Percentiles rank a stretch among this genome's conserved stretches.
Conservation (phyloP, 2,329 filamentous ascomycete species). For the Aspergillus sp. region DNA sequence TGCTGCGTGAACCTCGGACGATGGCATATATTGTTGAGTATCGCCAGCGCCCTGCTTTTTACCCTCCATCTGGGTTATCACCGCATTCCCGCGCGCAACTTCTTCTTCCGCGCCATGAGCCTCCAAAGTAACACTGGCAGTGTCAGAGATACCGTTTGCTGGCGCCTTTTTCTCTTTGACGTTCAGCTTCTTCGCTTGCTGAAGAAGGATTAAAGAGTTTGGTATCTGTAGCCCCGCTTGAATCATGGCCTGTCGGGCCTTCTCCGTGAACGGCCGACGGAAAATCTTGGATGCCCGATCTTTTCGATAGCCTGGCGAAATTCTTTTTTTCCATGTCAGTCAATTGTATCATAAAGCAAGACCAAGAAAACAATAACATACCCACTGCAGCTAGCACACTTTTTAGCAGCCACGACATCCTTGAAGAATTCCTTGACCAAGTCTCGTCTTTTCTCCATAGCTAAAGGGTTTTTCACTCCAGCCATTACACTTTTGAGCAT, state of each 20-base stretch:
- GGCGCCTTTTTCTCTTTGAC: conserved; percentile 32
- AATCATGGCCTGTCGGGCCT: conserved; percentile 76
- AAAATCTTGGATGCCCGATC: conserved; percentile 94
- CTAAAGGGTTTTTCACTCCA: conserved; percentile 76
- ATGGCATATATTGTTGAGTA: conserved; percentile 73
- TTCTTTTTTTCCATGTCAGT: conserved; percentile 47
- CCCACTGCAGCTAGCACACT: conserved; percentile 66
- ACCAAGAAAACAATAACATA: conserved; percentile 27
- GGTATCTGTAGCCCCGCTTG: conserved; percentile 65
- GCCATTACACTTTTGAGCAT: conserved; percentile 42
- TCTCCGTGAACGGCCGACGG: conserved; percentile 71
- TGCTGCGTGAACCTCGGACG: conserved; percentile 78
- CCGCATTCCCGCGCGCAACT: conserved; percentile 53
- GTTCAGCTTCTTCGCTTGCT: conserved; percentile 44
- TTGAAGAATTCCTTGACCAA: conserved; percentile 80
- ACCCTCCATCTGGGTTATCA: conserved; percentile 33
- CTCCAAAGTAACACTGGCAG: conserved; percentile 60
- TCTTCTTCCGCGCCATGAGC: conserved; percentile 59
- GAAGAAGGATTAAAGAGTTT: conserved; percentile 67
- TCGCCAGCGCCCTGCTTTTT: conserved; percentile 38
- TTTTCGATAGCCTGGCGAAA: conserved; percentile 82
- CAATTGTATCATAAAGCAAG: background rate
- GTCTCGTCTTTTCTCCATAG: conserved; percentile 71
- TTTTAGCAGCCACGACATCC: conserved; percentile 66
- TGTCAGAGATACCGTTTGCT: conserved; percentile 26